Percentiles rank a stretch among this genome's conserved stretches.
Conservation (phyloP, 1,284 basidiomycete genomes). For the Apiotrichum brassicae region DNA sequence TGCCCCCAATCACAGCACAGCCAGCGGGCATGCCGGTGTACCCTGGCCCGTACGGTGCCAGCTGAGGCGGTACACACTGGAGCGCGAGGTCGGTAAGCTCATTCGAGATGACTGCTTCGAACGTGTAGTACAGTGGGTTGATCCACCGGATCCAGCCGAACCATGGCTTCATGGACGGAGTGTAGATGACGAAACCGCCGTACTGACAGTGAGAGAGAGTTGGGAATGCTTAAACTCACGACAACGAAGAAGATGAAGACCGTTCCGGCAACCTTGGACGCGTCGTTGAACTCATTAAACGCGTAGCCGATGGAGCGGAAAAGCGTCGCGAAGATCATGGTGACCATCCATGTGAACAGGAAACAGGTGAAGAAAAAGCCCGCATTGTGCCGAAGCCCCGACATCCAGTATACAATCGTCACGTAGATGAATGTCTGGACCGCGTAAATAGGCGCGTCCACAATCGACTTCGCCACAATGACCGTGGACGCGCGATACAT, state of each 20-base stretch:
- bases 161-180: conserved; percentile 33
- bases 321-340: conserved; percentile 24
- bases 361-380: conserved; percentile 42
- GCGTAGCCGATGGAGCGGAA: conserved; percentile 35
- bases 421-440: conserved; percentile 42
- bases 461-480: conserved; percentile 60
- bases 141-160: conserved; percentile 14
- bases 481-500: conserved; percentile 46
- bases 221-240: not conserved
- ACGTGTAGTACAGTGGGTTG: conserved; percentile 30
- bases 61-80: conserved; percentile 37
- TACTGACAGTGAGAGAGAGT: not conserved
- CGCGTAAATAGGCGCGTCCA: conserved; percentile 49
- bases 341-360: conserved; percentile 24
- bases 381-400: conserved; percentile 20
- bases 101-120: conserved; percentile 38
- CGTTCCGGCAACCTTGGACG: conserved; percentile 33
- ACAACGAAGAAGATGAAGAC: conserved; percentile 29
- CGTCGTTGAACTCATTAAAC: conserved; percentile 35
- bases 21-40: conserved; percentile 28
- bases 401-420: conserved; percentile 43
- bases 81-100: conserved; percentile 46
- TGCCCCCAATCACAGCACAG: conserved; percentile 46
- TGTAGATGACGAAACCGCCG: conserved; percentile 15
- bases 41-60: conserved; percentile 44